Evolutionary conservation across 208 protist genomes (phyloP).

Genomic region (Acanthamoeba healyi): DNA sequence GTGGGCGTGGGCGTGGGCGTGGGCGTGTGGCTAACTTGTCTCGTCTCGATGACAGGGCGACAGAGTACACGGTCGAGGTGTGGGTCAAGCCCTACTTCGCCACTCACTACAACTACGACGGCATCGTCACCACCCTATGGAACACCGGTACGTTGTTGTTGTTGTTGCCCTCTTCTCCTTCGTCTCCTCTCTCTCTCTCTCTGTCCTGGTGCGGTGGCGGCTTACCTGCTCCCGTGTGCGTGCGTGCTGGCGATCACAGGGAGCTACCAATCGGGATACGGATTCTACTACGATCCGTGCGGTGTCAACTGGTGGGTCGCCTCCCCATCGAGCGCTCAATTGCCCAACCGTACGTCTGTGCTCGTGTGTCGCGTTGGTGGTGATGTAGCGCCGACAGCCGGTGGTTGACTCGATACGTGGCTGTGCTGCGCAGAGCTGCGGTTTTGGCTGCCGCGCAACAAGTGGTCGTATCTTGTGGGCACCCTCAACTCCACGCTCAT

Average conservation of each 20-base stretch:
- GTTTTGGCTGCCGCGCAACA: conserved; percentile 35
- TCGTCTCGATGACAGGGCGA: not conserved
- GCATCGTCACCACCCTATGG: conserved; percentile 33
- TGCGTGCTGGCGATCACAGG: not conserved
- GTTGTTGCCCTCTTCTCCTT: too few relatives aligned
- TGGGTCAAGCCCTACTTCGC: conserved; percentile 71
- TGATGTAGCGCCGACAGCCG: not conserved
- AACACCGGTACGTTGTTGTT: not conserved
- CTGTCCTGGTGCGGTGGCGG: too few relatives aligned
- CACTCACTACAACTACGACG: conserved; percentile 30
- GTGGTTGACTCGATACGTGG: too few relatives aligned
- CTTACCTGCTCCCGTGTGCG: not conserved
- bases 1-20: too few relatives aligned
- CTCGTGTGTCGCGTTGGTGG: not conserved
- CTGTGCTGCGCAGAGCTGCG: not conserved
- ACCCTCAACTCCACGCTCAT: conserved; percentile 33
- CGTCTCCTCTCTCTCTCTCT: too few relatives aligned
- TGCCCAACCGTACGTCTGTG: not conserved
- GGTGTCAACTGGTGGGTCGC: conserved; percentile 68
- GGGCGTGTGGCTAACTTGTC: not conserved
- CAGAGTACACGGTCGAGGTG: conserved; percentile 63
- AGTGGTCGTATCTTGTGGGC: conserved; percentile 64
- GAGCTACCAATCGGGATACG: conserved; percentile 23
- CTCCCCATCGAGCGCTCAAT: not conserved
- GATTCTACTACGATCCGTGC: conserved; percentile 64